These are phyloP conservation scores for Venturia effusa DNA, from an alignment of 2,329 filamentous ascomycete species.

Conservation along the genomic window DNA sequence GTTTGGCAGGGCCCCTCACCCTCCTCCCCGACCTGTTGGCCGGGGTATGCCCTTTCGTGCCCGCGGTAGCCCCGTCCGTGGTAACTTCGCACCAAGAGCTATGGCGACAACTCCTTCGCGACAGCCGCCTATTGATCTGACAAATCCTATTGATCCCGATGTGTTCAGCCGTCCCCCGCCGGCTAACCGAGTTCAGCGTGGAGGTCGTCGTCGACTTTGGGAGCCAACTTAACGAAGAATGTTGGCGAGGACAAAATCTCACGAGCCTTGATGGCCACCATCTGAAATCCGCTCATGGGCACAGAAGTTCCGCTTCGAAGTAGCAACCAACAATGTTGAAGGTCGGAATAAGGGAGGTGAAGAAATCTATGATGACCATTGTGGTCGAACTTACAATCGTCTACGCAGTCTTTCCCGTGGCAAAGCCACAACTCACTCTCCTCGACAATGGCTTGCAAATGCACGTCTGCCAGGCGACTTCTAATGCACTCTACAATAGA, in stretches of 20 bases:
- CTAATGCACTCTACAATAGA: not conserved
- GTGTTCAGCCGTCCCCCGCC: constrained; percentile 27
- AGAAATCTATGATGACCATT: not conserved
- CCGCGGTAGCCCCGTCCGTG: constrained; percentile 18
- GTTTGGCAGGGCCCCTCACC: constrained; percentile 30
- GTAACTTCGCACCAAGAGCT: constrained; percentile 15
- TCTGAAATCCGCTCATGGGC: not conserved
- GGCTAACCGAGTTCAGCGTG: constrained; percentile 21
- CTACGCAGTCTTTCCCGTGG: not conserved
- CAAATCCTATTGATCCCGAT: constrained; percentile 28
- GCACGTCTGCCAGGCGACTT: not conserved
- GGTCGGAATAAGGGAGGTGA: not conserved
- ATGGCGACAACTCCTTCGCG: not conserved
- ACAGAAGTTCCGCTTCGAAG: not conserved
- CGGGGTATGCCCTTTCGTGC: constrained; percentile 18
- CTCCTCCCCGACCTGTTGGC: constrained; percentile 17
- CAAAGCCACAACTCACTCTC: not conserved
- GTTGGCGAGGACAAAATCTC: constrained; percentile 4
- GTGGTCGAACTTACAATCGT: not conserved
- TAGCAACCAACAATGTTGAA: not conserved
- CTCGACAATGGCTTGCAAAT: not conserved
- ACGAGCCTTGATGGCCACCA: not conserved
- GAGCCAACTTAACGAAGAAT: constrained; percentile 24
- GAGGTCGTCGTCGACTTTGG: constrained; percentile 27
- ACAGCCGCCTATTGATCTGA: constrained; percentile 19